Base-by-base conservation (phyloP, 2,329 filamentous ascomycete species). In the Trichoderma atrobrunneum region DNA sequence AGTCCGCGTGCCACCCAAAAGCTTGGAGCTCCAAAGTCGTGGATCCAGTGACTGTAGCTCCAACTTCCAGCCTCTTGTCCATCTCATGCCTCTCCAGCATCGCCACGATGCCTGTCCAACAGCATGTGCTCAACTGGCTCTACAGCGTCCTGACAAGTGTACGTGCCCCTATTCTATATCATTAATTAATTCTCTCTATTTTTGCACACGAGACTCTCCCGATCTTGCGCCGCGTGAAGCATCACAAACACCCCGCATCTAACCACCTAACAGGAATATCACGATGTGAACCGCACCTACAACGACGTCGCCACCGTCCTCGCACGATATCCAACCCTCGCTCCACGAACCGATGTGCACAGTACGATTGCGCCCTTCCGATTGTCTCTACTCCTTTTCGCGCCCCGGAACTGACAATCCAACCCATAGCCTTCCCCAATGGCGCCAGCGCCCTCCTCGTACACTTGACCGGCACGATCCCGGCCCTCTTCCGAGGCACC, bases 81-180 rank as follows among this genome's bases (percentile, higher is more conserved):
- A 28, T 65, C 14, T 11, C 26, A 64, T 64, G 72, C 63, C 51
- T 61, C 59, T 30, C 28, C 61, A 57, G 60, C 64, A 66, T 63
- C 26, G 34, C 79, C 73, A 68, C 66, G 36, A 90, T 90, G 87
- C 89, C 91, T 77, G 93, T 97, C 80, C 92, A 93, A 78, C 94
- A 97, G 82, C 93, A 94, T 84, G 92, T 97, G 73, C 87, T 98
- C 78, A 95, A 94, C 84, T 98, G 95, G 95, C 90, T 98, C 7
- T 97, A 97, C 84, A 96, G 93, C 83, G 91, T 97, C 71, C 84
- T 98, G 72, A 93, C 92, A 56, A 93, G 90, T 78, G 92, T 94
- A 84, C 63, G 85, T 76, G 30, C 21, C 24, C 36, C 11, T 39
- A 24, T 73, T 7, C 16, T 43, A 2, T 7, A 14, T 43, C 64